A percentile compares a stretch with the other conserved stretches of the same genome.
Conservation (phyloP, 2,329 filamentous ascomycete genomes). For the Colletotrichum sansevieriae region DNA sequence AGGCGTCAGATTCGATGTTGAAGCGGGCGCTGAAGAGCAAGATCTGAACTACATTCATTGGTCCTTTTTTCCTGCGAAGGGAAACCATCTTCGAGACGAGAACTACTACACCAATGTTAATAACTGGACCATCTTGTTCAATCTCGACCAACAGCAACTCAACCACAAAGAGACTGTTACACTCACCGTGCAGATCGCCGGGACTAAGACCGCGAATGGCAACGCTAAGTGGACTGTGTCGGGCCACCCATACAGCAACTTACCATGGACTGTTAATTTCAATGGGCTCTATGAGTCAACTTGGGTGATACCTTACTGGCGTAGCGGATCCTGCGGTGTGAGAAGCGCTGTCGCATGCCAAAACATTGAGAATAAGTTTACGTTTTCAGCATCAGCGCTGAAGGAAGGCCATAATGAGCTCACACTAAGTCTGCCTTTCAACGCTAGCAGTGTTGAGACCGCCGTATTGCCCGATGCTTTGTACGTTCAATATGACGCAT, state of each 20-base stretch:
- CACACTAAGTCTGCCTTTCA: slow-evolving; percentile 69
- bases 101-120: slow-evolving; percentile 63
- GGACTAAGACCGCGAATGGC: slow-evolving; percentile 70
- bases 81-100: slow-evolving; percentile 59
- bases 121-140: slow-evolving; percentile 71
- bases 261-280: slow-evolving; percentile 60
- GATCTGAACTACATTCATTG: slow-evolving; percentile 76
- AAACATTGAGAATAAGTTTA: slow-evolving; percentile 70
- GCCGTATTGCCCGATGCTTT: slow-evolving; percentile 66
- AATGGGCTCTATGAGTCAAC: slow-evolving; percentile 60
- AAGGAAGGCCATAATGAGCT: slow-evolving; percentile 67
- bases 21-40: slow-evolving; percentile 59
- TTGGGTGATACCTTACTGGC: slow-evolving; percentile 67
- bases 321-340: slow-evolving; percentile 67
- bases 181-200: slow-evolving; percentile 73
- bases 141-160: slow-evolving; percentile 58
- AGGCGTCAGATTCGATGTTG: slow-evolving; percentile 70
- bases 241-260: slow-evolving; percentile 61
- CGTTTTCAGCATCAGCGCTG: slow-evolving; percentile 63
- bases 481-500: slow-evolving; percentile 76
- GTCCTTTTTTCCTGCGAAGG: slow-evolving; percentile 71
- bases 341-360: slow-evolving; percentile 73
- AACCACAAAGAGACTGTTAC: slow-evolving; percentile 65
- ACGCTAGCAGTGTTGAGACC: slow-evolving; percentile 70
- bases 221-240: slow-evolving; percentile 69